Base-by-base conservation (phyloP, 257 asterid genomes). In the Thymus quinquecostatus region DNA sequence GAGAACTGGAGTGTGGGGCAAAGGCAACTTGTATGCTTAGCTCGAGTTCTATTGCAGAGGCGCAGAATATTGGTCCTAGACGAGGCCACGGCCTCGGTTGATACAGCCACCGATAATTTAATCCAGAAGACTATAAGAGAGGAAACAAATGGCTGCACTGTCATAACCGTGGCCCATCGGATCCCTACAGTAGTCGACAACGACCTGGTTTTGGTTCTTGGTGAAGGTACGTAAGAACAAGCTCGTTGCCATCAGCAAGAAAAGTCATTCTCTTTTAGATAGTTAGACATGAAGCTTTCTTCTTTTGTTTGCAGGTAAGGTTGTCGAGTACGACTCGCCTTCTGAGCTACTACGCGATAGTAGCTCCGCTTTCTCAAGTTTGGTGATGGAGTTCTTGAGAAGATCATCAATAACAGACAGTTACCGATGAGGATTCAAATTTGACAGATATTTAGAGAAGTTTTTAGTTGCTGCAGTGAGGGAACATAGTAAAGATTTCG, bases 1-100 rank as follows among this genome's bases (percentile, higher is more conserved):
- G 96, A 85, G 65, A 92, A 89, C 60, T 83, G 96, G 97, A 92
- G 96, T 28, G 69, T 92, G 51, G 94, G 96, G 60, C 96, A 89
- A 77, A 79, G 96, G 83, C 97, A 92, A 60, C 91, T 89, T 0
- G 81, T 92, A n/a, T 89, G 97, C 71, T 76, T 89, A 43, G 93
- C 94, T 0, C 73, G 96, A 62, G 96, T 85, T 29, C 62, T 92
- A 45, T 64, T 92, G 64, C 90, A 88, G 63, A 82, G 81, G 80
- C 82, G 92, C 71, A 76, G 92, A 71, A 82, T 92, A 71, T 30
- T 92, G 38, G 87, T 92, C 33, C 80, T 87, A 5, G 98, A 89
- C 30, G 98, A 92, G 80, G 98, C 96, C 40, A 89, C 96, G 0
- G 96, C 96, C 38, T 92, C 96, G 1, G 88, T 92, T 2, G 96